phyloP scores from a whole-genome alignment of 2,329 filamentous ascomycete genomes.

The Fusarium xylarioides region DNA sequence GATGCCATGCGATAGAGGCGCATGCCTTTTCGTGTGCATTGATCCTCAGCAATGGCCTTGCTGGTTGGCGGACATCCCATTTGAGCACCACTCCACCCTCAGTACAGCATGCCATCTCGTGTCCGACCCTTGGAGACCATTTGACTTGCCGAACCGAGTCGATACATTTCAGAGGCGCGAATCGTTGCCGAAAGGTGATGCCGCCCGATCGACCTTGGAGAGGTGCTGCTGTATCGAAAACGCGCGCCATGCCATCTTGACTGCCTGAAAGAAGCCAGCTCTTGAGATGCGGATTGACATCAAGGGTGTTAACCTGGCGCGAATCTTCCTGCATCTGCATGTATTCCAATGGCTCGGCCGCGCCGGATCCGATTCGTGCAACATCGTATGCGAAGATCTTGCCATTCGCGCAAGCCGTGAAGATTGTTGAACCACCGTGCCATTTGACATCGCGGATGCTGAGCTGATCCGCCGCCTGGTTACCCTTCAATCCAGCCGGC shows the following conservation, averaged over 20 bases:
- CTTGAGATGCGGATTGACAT: slow-evolving; percentile 68
- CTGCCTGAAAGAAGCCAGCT: slow-evolving; percentile 69
- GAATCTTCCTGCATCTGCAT: slow-evolving; percentile 69
- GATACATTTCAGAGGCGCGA: slow-evolving; percentile 51
- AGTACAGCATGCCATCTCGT: slow-evolving; percentile 71
- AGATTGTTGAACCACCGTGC: slow-evolving; percentile 63
- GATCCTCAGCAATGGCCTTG: slow-evolving; percentile 64
- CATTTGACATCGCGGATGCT: slow-evolving; percentile 72
- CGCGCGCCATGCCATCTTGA: slow-evolving; percentile 70
- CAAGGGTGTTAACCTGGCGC: slow-evolving; percentile 70
- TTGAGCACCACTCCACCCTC: slow-evolving; percentile 70
- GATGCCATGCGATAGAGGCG: slow-evolving; percentile 71
- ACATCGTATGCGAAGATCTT: slow-evolving; percentile 73
- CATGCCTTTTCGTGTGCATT: slow-evolving; percentile 70
- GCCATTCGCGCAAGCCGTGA: slow-evolving; percentile 71
- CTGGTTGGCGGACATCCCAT: slow-evolving; percentile 68
- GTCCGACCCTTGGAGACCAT: slow-evolving; percentile 70
- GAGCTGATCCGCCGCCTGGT: slow-evolving; percentile 62
- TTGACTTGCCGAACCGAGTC: slow-evolving; percentile 67
- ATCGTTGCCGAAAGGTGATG: slow-evolving; percentile 60
- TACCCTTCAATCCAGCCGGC: slow-evolving; percentile 52
- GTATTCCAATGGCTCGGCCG: slow-evolving; percentile 59
- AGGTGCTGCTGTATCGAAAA: slow-evolving; percentile 66
- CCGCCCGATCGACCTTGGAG: slow-evolving; percentile 58
- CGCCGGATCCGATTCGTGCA: slow-evolving; percentile 56